Evolutionary conservation across 2,329 filamentous ascomycete species (phyloP).

Genomic region (Alternaria conjuncta): DNA sequence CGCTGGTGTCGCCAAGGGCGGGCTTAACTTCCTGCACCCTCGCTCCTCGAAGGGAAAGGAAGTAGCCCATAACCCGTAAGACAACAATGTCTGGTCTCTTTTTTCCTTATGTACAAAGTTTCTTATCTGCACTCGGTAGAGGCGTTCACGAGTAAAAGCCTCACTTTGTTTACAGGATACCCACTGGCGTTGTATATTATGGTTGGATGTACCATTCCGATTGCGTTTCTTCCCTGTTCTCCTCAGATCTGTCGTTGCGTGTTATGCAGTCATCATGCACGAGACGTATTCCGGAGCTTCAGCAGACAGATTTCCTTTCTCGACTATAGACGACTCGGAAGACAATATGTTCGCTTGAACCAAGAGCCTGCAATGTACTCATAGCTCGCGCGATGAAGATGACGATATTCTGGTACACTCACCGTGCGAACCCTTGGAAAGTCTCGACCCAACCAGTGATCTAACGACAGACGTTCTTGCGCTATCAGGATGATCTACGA

Average conservation of each 20-base stretch:
- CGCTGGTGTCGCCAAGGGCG: constrained; percentile 45
- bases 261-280: not conserved
- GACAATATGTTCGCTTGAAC: constrained; percentile 3
- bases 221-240: not conserved
- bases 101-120: constrained; percentile 2
- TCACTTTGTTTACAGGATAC: constrained; percentile 31
- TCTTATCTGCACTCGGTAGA: constrained; percentile 3
- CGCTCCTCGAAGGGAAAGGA: constrained; percentile 48
- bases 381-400: constrained; percentile 3
- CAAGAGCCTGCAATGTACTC: constrained; percentile 8
- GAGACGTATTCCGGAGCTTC: not conserved
- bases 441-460: not conserved
- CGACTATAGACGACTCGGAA: constrained; percentile 14
- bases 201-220: not conserved
- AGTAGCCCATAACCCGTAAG: constrained; percentile 26
- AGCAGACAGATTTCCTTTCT: constrained; percentile 1
- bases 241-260: not conserved
- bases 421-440: not conserved
- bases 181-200: constrained; percentile 30
- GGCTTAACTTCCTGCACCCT: constrained; percentile 40
- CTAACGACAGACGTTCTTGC: not conserved
- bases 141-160: constrained; percentile 31
- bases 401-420: constrained; percentile 3
- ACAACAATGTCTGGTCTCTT: not conserved
- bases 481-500: not conserved